phyloP scores from a whole-genome alignment of 169 alveolate genomes.

The Cyclospora cayetanensis region DNA sequence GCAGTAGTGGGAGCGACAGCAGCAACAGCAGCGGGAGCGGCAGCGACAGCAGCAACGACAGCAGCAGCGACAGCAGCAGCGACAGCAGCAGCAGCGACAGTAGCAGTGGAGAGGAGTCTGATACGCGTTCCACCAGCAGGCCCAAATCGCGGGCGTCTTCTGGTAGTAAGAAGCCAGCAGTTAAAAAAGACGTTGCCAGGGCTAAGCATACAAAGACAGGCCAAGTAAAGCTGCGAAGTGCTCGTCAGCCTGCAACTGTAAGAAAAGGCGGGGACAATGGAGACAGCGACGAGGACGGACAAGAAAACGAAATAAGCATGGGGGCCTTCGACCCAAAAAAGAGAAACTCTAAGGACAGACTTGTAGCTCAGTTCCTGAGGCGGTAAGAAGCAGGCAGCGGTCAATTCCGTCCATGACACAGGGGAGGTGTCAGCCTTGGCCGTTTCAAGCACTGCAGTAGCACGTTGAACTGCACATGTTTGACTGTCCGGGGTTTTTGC shows the following conservation, averaged over 20 bases:
- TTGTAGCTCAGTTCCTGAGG: conserved; percentile 80
- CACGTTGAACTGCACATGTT: neutral
- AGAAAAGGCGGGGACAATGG: neutral
- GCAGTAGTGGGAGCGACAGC: conserved; percentile 15
- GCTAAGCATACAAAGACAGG: conserved; percentile 19
- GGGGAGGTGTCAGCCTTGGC: neutral
- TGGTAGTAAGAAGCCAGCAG: conserved; percentile 9
- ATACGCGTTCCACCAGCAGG: conserved; percentile 36
- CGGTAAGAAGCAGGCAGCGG: conserved; percentile 23
- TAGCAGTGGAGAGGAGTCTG: conserved; percentile 70
- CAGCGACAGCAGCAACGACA: conserved; percentile 50
- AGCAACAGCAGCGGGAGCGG: conserved; percentile 19
- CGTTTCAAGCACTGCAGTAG: neutral
- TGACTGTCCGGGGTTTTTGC: conserved; percentile 16
- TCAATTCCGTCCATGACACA: neutral
- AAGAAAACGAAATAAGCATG: conserved; percentile 75
- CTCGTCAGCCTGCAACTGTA: conserved; percentile 13
- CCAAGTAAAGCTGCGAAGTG: conserved; percentile 30
- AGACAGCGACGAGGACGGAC: conserved; percentile 48
- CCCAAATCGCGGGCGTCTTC: conserved; percentile 40
- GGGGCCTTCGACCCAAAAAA: conserved; percentile 80
- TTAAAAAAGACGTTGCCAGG: neutral
- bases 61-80: conserved; percentile 58
- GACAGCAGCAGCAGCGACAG: conserved; percentile 68
- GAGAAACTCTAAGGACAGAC: conserved; percentile 75